phyloP scores from a whole-genome alignment of 305 asterid genomes.

The Fraxinus velutina region DNA sequence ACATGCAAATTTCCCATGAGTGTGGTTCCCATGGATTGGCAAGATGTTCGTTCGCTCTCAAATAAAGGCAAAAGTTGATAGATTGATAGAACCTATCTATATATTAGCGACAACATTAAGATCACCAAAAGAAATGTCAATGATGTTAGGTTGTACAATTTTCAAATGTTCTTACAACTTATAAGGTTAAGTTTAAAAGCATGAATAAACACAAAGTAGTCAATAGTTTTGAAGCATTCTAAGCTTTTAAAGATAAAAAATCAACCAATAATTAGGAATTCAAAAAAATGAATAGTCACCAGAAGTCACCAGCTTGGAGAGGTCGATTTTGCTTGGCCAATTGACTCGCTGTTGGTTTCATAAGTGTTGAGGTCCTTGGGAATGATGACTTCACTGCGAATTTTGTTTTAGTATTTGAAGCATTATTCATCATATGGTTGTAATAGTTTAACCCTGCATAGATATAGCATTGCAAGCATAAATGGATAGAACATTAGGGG shows the following conservation, averaged over 20 bases:
- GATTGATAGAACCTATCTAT: neutral
- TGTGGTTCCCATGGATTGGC: neutral
- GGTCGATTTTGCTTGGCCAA: slow-evolving; percentile 81
- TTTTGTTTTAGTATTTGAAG: slow-evolving; percentile 42
- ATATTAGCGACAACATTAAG: neutral
- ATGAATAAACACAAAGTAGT: neutral
- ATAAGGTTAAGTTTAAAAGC: neutral
- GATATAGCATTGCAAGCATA: slow-evolving; percentile 11
- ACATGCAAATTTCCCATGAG: slow-evolving; percentile 12
- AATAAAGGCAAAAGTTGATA: neutral
- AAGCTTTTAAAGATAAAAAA: neutral
- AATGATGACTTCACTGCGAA: slow-evolving; percentile 42
- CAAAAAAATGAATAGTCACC: slow-evolving; percentile 34
- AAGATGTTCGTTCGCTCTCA: neutral
- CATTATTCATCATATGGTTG: slow-evolving; percentile 43
- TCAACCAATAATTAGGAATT: neutral
- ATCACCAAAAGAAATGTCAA: neutral
- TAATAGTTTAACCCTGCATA: slow-evolving; percentile 59
- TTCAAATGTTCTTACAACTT: neutral
- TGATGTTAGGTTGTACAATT: neutral
- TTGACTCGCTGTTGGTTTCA: slow-evolving; percentile 95
- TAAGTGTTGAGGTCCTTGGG: slow-evolving; percentile 77
- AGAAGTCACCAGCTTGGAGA: slow-evolving; percentile 41
- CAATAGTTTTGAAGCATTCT: neutral
- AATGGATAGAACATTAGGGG: neutral